These are phyloP conservation scores for Phytophthora litchii DNA, from an alignment of 352 stramenopile species.

Conservation along the genomic window DNA sequence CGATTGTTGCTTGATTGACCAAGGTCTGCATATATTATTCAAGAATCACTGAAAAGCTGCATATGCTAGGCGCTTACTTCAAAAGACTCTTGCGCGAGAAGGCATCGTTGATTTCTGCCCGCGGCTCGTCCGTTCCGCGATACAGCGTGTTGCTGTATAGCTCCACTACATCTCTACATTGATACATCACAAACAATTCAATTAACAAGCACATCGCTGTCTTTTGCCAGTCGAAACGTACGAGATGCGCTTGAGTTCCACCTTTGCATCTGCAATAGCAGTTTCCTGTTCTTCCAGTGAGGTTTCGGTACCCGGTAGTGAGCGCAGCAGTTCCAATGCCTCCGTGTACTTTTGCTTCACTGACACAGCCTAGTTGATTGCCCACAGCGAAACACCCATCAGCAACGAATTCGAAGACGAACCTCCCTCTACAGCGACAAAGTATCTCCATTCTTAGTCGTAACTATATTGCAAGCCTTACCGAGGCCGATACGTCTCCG, in stretches of 20 bases:
- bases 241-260: constrained; percentile 80
- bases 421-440: too few species aligned
- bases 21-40: constrained; percentile 22
- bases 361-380: constrained; percentile 52
- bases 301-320: constrained; percentile 75
- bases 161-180: constrained; percentile 73
- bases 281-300: constrained; percentile 80
- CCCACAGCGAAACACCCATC: neutral
- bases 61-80: constrained; percentile 37
- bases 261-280: constrained; percentile 71
- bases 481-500: constrained; percentile 81
- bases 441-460: too few species aligned
- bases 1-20: neutral
- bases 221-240: constrained; percentile 27
- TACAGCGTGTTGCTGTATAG: constrained; percentile 89
- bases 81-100: constrained; percentile 82
- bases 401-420: neutral
- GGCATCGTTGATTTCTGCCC: constrained; percentile 83
- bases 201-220: neutral
- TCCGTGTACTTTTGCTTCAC: constrained; percentile 83
- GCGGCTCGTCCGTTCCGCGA: constrained; percentile 81
- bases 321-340: constrained; percentile 69
- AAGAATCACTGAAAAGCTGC: neutral
- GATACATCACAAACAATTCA: constrained; percentile 7
- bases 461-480: constrained; percentile 23